A percentile compares a stretch with the other conserved stretches of the same genome.
These are phyloP conservation scores for Bullera alba DNA, from an alignment of 768 basidiomycete genomes.

Conservation along the genomic window DNA sequence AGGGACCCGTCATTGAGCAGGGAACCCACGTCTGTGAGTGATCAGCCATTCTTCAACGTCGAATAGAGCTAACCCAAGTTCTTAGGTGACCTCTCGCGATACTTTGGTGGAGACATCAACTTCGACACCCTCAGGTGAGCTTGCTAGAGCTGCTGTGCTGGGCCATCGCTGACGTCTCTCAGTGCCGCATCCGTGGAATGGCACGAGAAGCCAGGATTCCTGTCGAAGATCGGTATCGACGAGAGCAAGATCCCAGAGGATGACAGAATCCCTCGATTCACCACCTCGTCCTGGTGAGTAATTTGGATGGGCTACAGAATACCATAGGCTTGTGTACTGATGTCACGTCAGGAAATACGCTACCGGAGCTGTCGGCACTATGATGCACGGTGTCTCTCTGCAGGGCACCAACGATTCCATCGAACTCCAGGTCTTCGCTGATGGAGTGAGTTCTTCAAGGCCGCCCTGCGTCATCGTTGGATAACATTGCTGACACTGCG, in stretches of 20 bases:
- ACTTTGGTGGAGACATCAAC: conserved; percentile 92
- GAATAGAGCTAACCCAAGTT: background rate
- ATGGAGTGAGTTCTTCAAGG: conserved; percentile 52
- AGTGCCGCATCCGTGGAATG: conserved; percentile 77
- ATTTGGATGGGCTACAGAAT: background rate
- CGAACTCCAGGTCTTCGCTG: conserved; percentile 85
- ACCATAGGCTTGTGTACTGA: background rate
- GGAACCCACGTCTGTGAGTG: conserved; percentile 79
- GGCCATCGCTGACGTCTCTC: background rate
- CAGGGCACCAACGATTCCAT: conserved; percentile 89
- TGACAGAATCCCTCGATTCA: conserved; percentile 87
- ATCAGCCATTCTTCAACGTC: background rate
- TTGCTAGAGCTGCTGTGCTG: background rate
- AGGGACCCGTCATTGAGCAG: conserved; percentile 44
- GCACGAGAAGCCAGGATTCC: conserved; percentile 75
- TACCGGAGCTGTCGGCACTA: conserved; percentile 82
- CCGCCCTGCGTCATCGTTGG: background rate
- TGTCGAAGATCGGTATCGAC: conserved; percentile 72
- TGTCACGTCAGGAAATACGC: conserved; percentile 65
- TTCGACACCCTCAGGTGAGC: conserved; percentile 54
- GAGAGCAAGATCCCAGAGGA: conserved; percentile 74
- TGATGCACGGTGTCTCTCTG: conserved; percentile 78
- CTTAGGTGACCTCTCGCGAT: conserved; percentile 65
- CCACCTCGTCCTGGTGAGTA: conserved; percentile 73
- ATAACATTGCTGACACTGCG: conserved; percentile 3